Conservation (phyloP, 768 basidiomycete species). For the Panellus pusillus region DNA sequence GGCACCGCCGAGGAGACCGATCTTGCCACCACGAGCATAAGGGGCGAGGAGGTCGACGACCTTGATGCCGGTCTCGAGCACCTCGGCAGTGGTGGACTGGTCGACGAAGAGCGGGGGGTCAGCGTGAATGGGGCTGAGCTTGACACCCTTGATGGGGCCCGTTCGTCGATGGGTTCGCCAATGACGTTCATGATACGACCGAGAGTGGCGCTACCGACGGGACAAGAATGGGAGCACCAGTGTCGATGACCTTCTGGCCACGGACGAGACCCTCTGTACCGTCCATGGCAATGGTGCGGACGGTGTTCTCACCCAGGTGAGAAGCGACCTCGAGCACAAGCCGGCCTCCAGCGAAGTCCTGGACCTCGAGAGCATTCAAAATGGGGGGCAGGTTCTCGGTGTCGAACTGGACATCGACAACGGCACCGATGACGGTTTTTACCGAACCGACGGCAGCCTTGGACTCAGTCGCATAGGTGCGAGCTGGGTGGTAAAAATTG, state of each 20-base stretch:
- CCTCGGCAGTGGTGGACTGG: constrained; percentile 98
- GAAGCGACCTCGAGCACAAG: constrained; percentile 99
- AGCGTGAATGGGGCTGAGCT: constrained; percentile 90
- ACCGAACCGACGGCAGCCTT: constrained; percentile 73
- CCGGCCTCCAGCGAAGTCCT: constrained; percentile 90
- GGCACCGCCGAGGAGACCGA: constrained; percentile 99
- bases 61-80: constrained; percentile 99
- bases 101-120: constrained; percentile 97
- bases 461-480: constrained; percentile 90
- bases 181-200: constrained; percentile 99
- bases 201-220: constrained; percentile 91
- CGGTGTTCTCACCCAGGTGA: constrained; percentile 98
- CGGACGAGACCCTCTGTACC: constrained; percentile 99
- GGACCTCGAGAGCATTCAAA: constrained; percentile 98
- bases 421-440: constrained; percentile 99
- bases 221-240: constrained; percentile 93
- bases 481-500: constrained; percentile 44
- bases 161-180: constrained; percentile 99
- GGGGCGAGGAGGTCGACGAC: constrained; percentile 99
- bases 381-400: constrained; percentile 94
- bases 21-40: constrained; percentile 99
- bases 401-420: constrained; percentile 99
- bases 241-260: constrained; percentile 96
- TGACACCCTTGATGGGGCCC: constrained; percentile 98
- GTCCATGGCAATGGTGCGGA: constrained; percentile 99